Evolutionary conservation across 2,329 filamentous ascomycete species (phyloP).

Genomic region (Hypoxylon sp.): DNA sequence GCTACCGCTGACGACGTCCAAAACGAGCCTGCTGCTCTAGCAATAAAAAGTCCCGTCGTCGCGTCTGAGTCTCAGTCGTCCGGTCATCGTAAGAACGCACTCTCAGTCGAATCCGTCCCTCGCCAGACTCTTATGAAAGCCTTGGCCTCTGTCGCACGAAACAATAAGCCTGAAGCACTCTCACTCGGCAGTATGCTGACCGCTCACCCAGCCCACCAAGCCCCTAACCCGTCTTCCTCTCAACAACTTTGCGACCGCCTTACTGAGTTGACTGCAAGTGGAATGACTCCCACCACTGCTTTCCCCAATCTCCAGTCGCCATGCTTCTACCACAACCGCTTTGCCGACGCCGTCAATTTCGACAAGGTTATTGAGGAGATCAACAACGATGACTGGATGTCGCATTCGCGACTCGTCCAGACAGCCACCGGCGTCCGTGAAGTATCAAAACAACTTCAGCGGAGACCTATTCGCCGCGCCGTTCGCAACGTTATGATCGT

Average conservation of each 20-base stretch:
- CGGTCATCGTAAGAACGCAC: constrained; percentile 57
- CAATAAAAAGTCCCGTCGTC: constrained; percentile 37
- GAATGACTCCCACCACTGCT: constrained; percentile 55
- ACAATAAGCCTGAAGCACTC: constrained; percentile 68
- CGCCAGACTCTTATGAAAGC: constrained; percentile 86
- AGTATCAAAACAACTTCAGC: constrained; percentile 93
- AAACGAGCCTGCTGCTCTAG: constrained; percentile 38
- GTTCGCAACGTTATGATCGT: constrained; percentile 98
- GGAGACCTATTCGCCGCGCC: constrained; percentile 88
- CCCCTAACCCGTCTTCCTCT: constrained; percentile 56
- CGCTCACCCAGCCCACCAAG: constrained; percentile 49
- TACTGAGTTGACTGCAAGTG: constrained; percentile 58
- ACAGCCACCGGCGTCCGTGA: constrained; percentile 95
- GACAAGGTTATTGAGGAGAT: constrained; percentile 96
- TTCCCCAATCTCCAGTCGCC: constrained; percentile 83
- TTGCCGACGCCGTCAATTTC: constrained; percentile 95
- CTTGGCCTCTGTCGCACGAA: constrained; percentile 71
- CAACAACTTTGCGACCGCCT: constrained; percentile 71
- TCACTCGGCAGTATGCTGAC: constrained; percentile 68
- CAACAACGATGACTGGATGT: constrained; percentile 85
- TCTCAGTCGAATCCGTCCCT: constrained; percentile 72
- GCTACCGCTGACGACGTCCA: constrained; percentile 35
- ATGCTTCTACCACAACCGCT: constrained; percentile 97
- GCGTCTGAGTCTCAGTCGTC: constrained; percentile 43
- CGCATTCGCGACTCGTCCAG: constrained; percentile 91